These are phyloP conservation scores for Discostella stelligeroides DNA, from an alignment of 108 stramenopile genomes.

Conservation along the genomic window DNA sequence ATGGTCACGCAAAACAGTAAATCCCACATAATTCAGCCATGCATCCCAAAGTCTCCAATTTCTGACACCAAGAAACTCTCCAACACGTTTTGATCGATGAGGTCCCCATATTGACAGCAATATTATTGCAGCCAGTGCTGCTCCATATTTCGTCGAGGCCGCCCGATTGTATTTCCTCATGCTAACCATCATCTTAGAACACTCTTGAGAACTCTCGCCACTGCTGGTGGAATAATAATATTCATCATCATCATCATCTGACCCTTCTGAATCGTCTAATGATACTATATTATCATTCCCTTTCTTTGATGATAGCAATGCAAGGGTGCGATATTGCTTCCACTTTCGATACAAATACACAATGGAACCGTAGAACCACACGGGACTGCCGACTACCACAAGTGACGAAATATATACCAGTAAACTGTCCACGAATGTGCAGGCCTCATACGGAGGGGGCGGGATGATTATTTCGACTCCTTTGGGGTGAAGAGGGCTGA, in stretches of 20 bases:
- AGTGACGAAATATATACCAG: conserved; percentile 47
- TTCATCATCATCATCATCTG: neutral
- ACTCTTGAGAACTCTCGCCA: conserved; percentile 21
- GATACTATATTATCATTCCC: neutral
- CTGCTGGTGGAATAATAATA: conserved; percentile 5
- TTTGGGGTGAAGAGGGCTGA: conserved; percentile 30
- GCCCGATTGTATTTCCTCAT: conserved; percentile 14
- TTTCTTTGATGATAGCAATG: conserved; percentile 1
- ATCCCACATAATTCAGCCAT: conserved; percentile 77
- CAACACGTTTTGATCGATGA: conserved; percentile 61
- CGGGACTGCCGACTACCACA: conserved; percentile 43
- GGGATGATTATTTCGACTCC: conserved; percentile 44
- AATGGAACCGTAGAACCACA: conserved; percentile 51
- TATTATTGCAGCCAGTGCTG: conserved; percentile 23
- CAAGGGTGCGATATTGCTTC: conserved; percentile 37
- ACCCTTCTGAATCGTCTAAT: too few relatives aligned
- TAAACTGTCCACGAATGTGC: conserved; percentile 35
- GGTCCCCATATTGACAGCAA: conserved; percentile 61
- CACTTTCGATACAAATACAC: conserved; percentile 42
- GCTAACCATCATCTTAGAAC: neutral
- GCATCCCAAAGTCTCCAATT: conserved; percentile 83
- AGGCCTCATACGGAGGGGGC: conserved; percentile 38
- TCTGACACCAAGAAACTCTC: conserved; percentile 52
- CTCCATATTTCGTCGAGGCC: conserved; percentile 31
- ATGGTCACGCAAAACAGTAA: conserved; percentile 67